Percentiles rank a stretch among this genome's conserved stretches.
These are phyloP conservation scores for Candida krabiensis DNA, from an alignment of 805 yeast species.

Conservation along the genomic window DNA sequence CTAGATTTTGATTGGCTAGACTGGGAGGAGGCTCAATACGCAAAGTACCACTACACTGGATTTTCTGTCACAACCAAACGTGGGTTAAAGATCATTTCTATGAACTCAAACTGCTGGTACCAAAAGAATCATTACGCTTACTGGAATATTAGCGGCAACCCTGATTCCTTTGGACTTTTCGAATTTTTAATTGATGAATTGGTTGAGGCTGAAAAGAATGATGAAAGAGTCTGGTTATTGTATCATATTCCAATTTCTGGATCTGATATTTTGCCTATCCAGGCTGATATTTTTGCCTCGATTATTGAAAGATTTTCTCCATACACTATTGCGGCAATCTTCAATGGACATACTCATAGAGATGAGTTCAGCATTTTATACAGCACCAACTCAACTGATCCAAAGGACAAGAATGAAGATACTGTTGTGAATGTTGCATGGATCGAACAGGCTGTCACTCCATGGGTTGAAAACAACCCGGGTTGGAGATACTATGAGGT, in stretches of 20 bases:
- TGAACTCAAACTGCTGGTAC: constrained; percentile 71
- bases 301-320: constrained; percentile 69
- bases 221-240: constrained; percentile 71
- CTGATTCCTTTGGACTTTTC: constrained; percentile 65
- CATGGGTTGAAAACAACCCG: constrained; percentile 60
- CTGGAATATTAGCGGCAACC: constrained; percentile 45
- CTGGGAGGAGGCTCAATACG: constrained; percentile 32
- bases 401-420: constrained; percentile 36
- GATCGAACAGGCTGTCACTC: constrained; percentile 67
- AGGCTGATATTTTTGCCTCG: constrained; percentile 52
- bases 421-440: constrained; percentile 58
- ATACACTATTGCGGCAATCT: constrained; percentile 63
- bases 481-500: constrained; percentile 73
- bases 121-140: constrained; percentile 59
- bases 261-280: constrained; percentile 65
- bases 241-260: constrained; percentile 68
- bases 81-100: constrained; percentile 59
- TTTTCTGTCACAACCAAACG: constrained; percentile 53
- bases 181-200: constrained; percentile 62
- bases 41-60: constrained; percentile 57
- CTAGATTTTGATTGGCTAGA: constrained; percentile 46
- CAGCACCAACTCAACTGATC: constrained; percentile 41
- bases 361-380: constrained; percentile 67
- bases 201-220: constrained; percentile 53
- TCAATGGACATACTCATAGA: constrained; percentile 70